Percentiles rank a stretch among this genome's conserved stretches.
phyloP scores from a whole-genome alignment of 208 protist species.

The Lotmaria passim region DNA sequence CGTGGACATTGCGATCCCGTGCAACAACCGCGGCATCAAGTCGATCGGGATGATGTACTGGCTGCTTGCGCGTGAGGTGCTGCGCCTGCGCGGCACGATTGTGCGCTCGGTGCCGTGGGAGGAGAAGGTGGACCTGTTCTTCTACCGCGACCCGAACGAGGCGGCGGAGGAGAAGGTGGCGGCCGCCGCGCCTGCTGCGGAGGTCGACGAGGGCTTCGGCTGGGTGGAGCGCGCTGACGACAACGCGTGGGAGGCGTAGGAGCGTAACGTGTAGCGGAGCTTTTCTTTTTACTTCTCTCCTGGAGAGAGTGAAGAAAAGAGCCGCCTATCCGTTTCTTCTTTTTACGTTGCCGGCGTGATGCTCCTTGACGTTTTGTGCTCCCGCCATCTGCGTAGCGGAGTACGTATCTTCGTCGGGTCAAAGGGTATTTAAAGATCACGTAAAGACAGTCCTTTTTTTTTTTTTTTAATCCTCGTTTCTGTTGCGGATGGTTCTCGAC shows the following conservation, averaged over 20 bases:
- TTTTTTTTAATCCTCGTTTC: no score
- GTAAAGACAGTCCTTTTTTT: neutral
- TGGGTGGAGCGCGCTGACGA: slow-evolving; percentile 77
- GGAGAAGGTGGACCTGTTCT: slow-evolving; percentile 99
- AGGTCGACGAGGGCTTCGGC: slow-evolving; percentile 68
- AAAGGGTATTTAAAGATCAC: no score
- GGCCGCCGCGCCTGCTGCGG: slow-evolving; percentile 34
- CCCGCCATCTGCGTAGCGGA: no score
- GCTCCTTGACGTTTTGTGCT: no score
- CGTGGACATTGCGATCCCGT: slow-evolving; percentile 99
- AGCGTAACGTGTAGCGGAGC: no score
- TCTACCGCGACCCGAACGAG: slow-evolving; percentile 98
- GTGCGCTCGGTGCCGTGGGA: slow-evolving; percentile 95
- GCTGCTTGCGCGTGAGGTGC: slow-evolving; percentile 98
- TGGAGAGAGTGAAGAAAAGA: no score
- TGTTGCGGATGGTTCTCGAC: no score
- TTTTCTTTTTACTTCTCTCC: no score
- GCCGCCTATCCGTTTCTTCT: no score
- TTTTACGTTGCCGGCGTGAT: no score
- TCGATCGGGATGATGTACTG: slow-evolving; percentile 99
- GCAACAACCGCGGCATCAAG: slow-evolving; percentile 96
- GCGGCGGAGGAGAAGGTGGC: slow-evolving; percentile 70
- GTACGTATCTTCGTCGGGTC: no score
- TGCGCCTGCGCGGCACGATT: slow-evolving; percentile 96
- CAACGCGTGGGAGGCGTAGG: slow-evolving; percentile 92